Conservation (phyloP, 257 asterid genomes). For the Primulina huaijiensis region DNA sequence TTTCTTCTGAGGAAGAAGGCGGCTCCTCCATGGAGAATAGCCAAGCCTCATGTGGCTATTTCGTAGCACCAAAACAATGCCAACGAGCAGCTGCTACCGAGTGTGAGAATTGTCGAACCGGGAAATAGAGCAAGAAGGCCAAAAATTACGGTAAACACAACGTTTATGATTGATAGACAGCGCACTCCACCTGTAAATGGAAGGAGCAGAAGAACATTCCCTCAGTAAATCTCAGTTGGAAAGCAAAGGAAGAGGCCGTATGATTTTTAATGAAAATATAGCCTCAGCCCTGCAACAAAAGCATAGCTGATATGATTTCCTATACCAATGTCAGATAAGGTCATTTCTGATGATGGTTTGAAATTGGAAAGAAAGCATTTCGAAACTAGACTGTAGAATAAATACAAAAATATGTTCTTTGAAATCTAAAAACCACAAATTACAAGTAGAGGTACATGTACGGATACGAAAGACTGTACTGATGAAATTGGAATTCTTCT, state of each 20-base stretch:
- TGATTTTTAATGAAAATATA: neutral
- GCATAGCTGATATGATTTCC: neutral
- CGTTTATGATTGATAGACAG: conserved; percentile 78
- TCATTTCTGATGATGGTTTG: neutral
- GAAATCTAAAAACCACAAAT: conserved; percentile 9
- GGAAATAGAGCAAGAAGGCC: conserved; percentile 87
- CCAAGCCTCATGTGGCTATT: conserved; percentile 75
- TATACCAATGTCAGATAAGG: neutral
- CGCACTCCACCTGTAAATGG: conserved; percentile 74
- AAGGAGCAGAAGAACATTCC: neutral
- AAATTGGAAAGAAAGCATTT: neutral
- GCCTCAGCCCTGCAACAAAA: neutral
- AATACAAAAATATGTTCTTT: neutral
- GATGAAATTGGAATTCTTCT: neutral
- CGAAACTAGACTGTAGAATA: neutral
- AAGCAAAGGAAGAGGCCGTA: conserved; percentile 6
- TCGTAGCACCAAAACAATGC: conserved; percentile 98
- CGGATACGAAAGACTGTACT: neutral
- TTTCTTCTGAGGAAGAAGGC: conserved; percentile 66
- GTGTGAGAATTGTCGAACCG: conserved; percentile 88
- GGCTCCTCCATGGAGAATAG: conserved; percentile 73
- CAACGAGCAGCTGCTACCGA: conserved; percentile 87
- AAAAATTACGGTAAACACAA: conserved; percentile 60
- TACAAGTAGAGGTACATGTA: neutral
- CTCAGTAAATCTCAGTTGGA: neutral